Base-by-base conservation (phyloP, 768 basidiomycete species). In the Hericium coralloides region DNA sequence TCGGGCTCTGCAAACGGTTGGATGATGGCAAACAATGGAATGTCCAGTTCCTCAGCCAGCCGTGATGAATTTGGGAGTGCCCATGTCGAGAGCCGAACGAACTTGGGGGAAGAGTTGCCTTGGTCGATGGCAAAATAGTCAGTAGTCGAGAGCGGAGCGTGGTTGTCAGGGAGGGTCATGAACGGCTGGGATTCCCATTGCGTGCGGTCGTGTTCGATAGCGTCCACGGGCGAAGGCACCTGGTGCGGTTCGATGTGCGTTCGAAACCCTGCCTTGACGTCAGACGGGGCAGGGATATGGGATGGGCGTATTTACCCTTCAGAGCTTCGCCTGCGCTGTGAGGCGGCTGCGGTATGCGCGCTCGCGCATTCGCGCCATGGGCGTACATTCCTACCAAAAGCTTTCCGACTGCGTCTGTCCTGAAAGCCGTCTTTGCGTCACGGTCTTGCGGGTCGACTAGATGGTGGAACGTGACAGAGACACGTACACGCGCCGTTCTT, bases 121-220 rank as follows among this genome's bases (percentile, higher is more conserved):
- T 98, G 93, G 73, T 99, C 95, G 57, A 98, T 79, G n/a, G 90
- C 84, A 56, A 85, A 74, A 64, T 82, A 95, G 63, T 95, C 90
- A 0, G 92, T 87, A 6, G 89, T 92, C n/a, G 87, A 84, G 15
- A 92, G 74, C 0, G 95, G 97, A 0, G 83, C 83, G 63, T 84
- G 86, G 38, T 74, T 72, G 0, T 79, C 79, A 14, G 80, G 76
- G 23, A 85, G 73, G 9, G 83, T 84, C 73, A 80, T 76, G 62
- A 84, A 92, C 39, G 79, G 73, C 63, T 88, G 79, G 20, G 80
- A 74, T 64, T 89, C 84, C 84, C 89, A 92, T 75, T 80, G 73
- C 58, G 81, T 79, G 60, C 88, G 83, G 77, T 98, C 95, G 6
- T 76, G 70, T 63, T 92, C 89, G 53, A 89, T 83, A 12, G 83